Conservation (phyloP, 2,329 filamentous ascomycete species). For the Arthroderma sp. region DNA sequence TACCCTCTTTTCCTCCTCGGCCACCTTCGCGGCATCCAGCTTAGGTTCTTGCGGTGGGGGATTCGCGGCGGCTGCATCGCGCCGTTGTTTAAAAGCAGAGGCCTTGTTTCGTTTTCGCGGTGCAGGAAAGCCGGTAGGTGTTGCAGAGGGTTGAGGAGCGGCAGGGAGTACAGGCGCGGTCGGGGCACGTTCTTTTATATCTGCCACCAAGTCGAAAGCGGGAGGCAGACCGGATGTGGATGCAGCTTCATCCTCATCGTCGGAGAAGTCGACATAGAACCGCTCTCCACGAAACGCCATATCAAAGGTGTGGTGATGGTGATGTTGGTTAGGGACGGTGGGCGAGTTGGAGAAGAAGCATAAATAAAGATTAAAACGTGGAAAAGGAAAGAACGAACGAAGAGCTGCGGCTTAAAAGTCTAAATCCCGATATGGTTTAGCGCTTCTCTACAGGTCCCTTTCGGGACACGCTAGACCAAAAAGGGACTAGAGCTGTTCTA, state of each 20-base stretch:
- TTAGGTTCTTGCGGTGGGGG: constrained; percentile 8
- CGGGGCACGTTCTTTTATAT: constrained; percentile 64
- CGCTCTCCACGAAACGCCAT: constrained; percentile 47
- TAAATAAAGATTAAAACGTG: background rate
- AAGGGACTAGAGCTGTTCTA: constrained; percentile 13
- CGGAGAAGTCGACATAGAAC: constrained; percentile 48
- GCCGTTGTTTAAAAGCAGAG: constrained; percentile 69
- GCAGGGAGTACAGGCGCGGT: constrained; percentile 26
- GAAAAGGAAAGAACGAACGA: background rate
- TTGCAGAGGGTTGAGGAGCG: constrained; percentile 43
- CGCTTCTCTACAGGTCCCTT: constrained; percentile 21
- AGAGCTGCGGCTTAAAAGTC: constrained; percentile 13
- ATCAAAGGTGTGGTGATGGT: constrained; percentile 3
- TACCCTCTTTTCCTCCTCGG: constrained; percentile 48
- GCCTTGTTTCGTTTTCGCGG: constrained; percentile 62
- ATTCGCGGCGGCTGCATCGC: constrained; percentile 17
- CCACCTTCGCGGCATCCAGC: constrained; percentile 13
- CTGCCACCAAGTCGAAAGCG: constrained; percentile 44
- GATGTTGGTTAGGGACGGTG: background rate
- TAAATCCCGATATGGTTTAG: constrained; percentile 13
- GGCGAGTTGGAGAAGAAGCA: background rate
- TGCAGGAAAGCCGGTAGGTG: constrained; percentile 66
- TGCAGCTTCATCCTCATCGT: constrained; percentile 33
- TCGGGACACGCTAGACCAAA: constrained; percentile 8
- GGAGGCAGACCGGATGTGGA: constrained; percentile 14